These are phyloP conservation scores for Geotrichum histeridarum DNA, from an alignment of 1,139 yeast genomes.

Conservation along the genomic window DNA sequence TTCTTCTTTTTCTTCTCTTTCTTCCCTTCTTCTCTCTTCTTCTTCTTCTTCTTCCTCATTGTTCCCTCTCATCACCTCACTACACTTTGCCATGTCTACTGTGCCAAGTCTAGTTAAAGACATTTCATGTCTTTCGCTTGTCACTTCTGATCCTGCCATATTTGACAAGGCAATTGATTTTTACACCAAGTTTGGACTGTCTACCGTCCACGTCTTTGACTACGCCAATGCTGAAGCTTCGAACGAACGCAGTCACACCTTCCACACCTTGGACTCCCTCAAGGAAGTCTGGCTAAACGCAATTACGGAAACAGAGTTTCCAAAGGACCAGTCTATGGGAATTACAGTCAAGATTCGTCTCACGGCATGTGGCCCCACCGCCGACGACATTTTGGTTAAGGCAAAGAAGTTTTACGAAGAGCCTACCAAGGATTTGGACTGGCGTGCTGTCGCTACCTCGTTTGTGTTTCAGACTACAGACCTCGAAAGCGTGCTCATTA, in stretches of 20 bases:
- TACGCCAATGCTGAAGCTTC: conserved; percentile 26
- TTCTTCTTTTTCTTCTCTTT: not conserved
- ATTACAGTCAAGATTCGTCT: conserved; percentile 36
- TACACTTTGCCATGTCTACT: conserved; percentile 1
- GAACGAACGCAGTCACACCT: conserved; percentile 27
- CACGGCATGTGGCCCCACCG: conserved; percentile 26
- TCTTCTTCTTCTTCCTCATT: not conserved
- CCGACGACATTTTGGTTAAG: conserved; percentile 21
- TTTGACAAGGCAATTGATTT: conserved; percentile 48
- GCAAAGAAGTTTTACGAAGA: conserved; percentile 24
- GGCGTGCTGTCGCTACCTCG: conserved; percentile 38
- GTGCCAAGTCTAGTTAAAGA: conserved; percentile 26
- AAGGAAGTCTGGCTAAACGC: conserved; percentile 32
- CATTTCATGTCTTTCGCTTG: conserved; percentile 50
- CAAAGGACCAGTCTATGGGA: conserved; percentile 23
- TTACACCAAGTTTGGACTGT: conserved; percentile 56
- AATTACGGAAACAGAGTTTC: conserved; percentile 19
- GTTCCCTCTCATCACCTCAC: not conserved
- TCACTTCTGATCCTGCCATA: conserved; percentile 47
- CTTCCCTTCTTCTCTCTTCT: not conserved
- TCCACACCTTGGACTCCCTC: conserved; percentile 27
- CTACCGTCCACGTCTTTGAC: conserved; percentile 44
- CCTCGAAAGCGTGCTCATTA: conserved; percentile 22
- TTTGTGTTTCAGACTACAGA: conserved; percentile 34
- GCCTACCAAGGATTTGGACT: conserved; percentile 30